These are phyloP conservation scores for Magnolia officinalis DNA, from an alignment of 164 flowering plant species.

Conservation along the genomic window DNA sequence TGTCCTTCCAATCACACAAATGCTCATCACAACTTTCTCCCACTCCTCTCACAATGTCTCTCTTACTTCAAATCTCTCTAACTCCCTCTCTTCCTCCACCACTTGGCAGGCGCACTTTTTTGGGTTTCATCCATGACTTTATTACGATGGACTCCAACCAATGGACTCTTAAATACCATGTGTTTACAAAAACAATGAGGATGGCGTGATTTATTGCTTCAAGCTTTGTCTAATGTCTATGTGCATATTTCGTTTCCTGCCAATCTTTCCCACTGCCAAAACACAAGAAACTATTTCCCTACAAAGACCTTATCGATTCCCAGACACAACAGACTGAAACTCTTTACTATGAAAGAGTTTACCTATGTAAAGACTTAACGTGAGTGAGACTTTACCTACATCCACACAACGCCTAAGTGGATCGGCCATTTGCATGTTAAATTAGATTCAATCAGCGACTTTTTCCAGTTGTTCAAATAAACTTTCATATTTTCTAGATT, in stretches of 20 bases:
- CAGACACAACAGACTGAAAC: background rate
- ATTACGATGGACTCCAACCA: too few relatives aligned
- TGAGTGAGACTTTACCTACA: background rate
- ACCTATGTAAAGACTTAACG: background rate
- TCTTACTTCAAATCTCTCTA: too few relatives aligned
- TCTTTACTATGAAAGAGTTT: background rate
- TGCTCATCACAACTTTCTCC: too few relatives aligned
- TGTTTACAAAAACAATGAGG: too few relatives aligned
- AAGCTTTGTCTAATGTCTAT: too few relatives aligned
- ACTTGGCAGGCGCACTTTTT: too few relatives aligned
- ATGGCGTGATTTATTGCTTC: too few relatives aligned
- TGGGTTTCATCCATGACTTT: too few relatives aligned
- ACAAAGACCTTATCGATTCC: background rate
- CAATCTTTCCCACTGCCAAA: background rate
- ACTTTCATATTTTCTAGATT: background rate
- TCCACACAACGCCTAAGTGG: background rate
- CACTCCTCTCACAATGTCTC: too few relatives aligned
- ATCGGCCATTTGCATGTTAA: background rate
- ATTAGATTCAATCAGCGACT: background rate
- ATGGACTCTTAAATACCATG: too few relatives aligned
- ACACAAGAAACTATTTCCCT: background rate
- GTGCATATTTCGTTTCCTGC: background rate
- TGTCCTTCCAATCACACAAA: too few relatives aligned
- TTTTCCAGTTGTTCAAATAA: background rate
- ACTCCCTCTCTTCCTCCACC: too few relatives aligned